Conservation (phyloP, 495 filamentous ascomycete genomes). For the Jackrogersella minutella region DNA sequence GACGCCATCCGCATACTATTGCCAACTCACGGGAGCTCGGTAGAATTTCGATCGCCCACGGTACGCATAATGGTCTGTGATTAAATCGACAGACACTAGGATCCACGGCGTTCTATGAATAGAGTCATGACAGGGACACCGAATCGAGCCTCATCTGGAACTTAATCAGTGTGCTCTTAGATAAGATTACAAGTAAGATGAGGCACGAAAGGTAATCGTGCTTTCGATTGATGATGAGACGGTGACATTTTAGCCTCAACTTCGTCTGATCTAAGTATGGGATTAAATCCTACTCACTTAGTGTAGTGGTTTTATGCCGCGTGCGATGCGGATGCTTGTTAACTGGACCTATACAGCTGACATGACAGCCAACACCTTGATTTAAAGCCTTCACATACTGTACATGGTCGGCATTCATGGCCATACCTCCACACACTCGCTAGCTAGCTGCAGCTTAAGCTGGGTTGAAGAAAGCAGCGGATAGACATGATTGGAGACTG, state of each 20-base stretch:
- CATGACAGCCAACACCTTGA: conserved; percentile 31
- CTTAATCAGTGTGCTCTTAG: conserved; percentile 12
- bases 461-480: conserved; percentile 7
- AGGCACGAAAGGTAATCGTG: conserved; percentile 14
- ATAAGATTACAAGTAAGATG: conserved; percentile 28
- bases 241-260: conserved; percentile 35
- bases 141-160: conserved; percentile 37
- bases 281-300: conserved; percentile 28
- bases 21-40: conserved; percentile 7
- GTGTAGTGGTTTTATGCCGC: conserved; percentile 7
- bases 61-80: conserved; percentile 34
- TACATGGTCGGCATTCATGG: conserved; percentile 18
- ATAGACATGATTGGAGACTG: conserved; percentile 16
- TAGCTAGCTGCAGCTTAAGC: conserved; percentile 15
- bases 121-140: conserved; percentile 31
- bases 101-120: conserved; percentile 38
- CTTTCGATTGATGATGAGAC: conserved; percentile 27
- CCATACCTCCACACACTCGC: conserved; percentile 28
- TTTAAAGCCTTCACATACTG: conserved; percentile 19
- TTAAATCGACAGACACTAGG: conserved; percentile 17
- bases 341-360: conserved; percentile 5
- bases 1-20: conserved; percentile 6
- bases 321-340: conserved; percentile 3
- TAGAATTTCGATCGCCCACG: conserved; percentile 15
- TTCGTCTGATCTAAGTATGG: conserved; percentile 21